phyloP scores from a whole-genome alignment of 495 filamentous ascomycete genomes.

The Neurospora africana region DNA sequence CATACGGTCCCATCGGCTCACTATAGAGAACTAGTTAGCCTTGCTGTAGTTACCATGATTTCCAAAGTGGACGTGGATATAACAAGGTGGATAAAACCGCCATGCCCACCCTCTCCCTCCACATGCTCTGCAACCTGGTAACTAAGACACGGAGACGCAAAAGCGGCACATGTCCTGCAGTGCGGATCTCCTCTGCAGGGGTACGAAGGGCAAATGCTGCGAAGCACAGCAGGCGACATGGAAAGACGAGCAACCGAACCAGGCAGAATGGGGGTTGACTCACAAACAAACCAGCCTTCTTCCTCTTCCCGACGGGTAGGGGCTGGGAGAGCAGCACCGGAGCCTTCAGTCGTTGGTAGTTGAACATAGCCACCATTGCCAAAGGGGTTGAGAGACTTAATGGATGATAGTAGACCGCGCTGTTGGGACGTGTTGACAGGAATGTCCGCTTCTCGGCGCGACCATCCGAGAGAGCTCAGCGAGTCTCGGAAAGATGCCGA shows the following conservation, averaged over 20 bases:
- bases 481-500: constrained; percentile 83
- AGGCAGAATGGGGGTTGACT: constrained; percentile 40
- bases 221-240: constrained; percentile 12
- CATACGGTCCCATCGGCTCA: constrained; percentile 94
- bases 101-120: constrained; percentile 1
- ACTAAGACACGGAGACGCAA: constrained; percentile 28
- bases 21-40: constrained; percentile 42
- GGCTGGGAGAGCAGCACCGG: constrained; percentile 81
- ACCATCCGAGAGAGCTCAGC: constrained; percentile 92
- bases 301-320: constrained; percentile 83
- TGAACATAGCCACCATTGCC: constrained; percentile 79
- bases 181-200: constrained; percentile 15
- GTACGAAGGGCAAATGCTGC: constrained; percentile 19
- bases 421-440: constrained; percentile 66
- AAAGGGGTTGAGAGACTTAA: constrained; percentile 86
- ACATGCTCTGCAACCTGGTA: background rate
- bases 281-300: constrained; percentile 89
- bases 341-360: constrained; percentile 73
- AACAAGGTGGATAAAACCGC: constrained; percentile 3
- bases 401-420: constrained; percentile 64
- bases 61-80: background rate
- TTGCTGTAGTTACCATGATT: constrained; percentile 6
- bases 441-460: constrained; percentile 69
- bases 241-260: constrained; percentile 5
- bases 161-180: constrained; percentile 29